Conservation (phyloP, 257 asterid genomes). For the Solanum commersonii region DNA sequence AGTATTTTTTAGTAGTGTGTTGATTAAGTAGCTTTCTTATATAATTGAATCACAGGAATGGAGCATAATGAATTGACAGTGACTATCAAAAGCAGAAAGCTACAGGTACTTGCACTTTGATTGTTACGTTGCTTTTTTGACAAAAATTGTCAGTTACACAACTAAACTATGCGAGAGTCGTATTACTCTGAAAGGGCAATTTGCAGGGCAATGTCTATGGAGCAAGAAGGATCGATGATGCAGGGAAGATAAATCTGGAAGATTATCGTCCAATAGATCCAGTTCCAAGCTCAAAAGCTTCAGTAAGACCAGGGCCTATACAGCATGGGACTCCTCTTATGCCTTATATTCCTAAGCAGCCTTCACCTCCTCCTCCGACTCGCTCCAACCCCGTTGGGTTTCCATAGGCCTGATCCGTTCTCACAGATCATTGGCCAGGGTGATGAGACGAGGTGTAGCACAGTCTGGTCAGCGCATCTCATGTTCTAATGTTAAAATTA, state of each 20-base stretch:
- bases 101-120: constrained; percentile 33
- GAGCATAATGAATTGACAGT: constrained; percentile 1
- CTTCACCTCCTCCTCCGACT: constrained; percentile 51
- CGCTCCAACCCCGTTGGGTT: background rate
- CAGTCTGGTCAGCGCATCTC: background rate
- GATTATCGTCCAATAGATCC: constrained; percentile 66
- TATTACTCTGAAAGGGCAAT: background rate
- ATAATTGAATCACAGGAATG: background rate
- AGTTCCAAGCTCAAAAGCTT: constrained; percentile 64
- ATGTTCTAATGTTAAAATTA: background rate
- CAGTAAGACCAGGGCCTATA: constrained; percentile 61
- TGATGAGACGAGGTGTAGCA: background rate
- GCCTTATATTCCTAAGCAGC: constrained; percentile 61
- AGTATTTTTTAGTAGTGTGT: too few relatives aligned
- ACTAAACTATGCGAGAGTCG: background rate
- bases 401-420: background rate
- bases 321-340: constrained; percentile 79
- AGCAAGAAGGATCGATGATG: background rate
- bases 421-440: background rate
- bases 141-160: background rate
- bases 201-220: constrained; percentile 13
- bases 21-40: background rate
- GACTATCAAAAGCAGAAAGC: constrained; percentile 33
- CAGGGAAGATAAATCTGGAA: constrained; percentile 25
- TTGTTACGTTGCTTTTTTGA: background rate